Percentiles rank a stretch among this genome's conserved stretches.
Evolutionary conservation across 345 rosid species (phyloP).

Genomic region (Cardamine chenopodiifolia): DNA sequence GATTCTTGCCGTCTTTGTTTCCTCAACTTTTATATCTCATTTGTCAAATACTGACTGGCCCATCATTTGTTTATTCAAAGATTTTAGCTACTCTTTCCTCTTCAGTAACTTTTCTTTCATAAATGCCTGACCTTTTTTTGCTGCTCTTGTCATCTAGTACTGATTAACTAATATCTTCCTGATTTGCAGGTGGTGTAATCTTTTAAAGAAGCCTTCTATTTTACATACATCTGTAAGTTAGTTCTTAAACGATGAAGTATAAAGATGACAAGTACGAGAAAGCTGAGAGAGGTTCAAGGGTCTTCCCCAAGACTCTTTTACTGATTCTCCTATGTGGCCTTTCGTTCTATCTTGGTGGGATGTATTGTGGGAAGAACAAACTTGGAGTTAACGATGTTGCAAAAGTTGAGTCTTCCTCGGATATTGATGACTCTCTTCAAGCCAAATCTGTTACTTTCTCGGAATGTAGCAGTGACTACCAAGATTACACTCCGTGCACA

Average conservation of each 20-base stretch:
- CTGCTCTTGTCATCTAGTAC: conserved; percentile 9
- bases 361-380: conserved; percentile 65
- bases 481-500: conserved; percentile 98
- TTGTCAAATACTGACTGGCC: conserved; percentile 31
- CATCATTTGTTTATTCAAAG: conserved; percentile 33
- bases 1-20: conserved; percentile 23
- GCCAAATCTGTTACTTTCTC: conserved; percentile 62
- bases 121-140: conserved; percentile 17
- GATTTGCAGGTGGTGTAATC: conserved; percentile 25
- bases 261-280: conserved; percentile 74
- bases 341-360: conserved; percentile 91
- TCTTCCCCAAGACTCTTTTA: conserved; percentile 53
- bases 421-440: conserved; percentile 52
- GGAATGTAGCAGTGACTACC: conserved; percentile 79
- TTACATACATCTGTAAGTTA: conserved; percentile 1
- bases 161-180: background rate
- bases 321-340: conserved; percentile 66
- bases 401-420: conserved; percentile 54
- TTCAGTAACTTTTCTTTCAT: background rate
- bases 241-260: conserved; percentile 60
- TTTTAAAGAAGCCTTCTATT: background rate
- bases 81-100: conserved; percentile 1
- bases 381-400: conserved; percentile 45
- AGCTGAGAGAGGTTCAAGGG: conserved; percentile 55
- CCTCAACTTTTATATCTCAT: conserved; percentile 8